phyloP scores from a whole-genome alignment of 257 asterid species.

The Solanum lignicaule region DNA sequence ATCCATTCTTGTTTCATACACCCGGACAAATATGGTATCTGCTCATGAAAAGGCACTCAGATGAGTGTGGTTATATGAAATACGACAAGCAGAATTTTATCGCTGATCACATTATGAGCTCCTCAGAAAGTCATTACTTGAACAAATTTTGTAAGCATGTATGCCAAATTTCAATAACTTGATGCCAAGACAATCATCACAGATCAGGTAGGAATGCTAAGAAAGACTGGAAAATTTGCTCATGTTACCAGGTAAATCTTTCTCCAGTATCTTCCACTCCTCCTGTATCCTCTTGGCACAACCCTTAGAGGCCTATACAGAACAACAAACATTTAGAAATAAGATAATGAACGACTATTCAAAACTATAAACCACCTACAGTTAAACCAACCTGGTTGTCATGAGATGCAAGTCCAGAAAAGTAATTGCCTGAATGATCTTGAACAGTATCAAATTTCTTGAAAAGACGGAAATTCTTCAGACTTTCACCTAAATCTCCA shows the following conservation, averaged over 20 bases:
- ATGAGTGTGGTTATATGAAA: not conserved
- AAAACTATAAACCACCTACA: not conserved
- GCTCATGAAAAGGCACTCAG: not conserved
- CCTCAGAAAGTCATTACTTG: not conserved
- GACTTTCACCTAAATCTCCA: not conserved
- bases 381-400: not conserved
- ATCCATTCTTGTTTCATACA: slow-evolving; percentile 27
- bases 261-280: slow-evolving; percentile 26
- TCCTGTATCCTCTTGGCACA: slow-evolving; percentile 15
- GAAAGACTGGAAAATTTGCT: not conserved
- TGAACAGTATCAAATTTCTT: slow-evolving; percentile 17
- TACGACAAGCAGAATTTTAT: not conserved
- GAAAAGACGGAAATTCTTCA: slow-evolving; percentile 3
- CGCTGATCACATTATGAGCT: not conserved
- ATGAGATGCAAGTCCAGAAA: not conserved
- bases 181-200: not conserved
- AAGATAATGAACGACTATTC: not conserved
- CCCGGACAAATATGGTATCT: slow-evolving; percentile 23
- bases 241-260: slow-evolving; percentile 19
- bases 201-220: not conserved
- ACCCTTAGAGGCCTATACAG: slow-evolving; percentile 8
- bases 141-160: not conserved
- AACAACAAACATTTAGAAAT: not conserved
- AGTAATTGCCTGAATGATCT: slow-evolving; percentile 13
- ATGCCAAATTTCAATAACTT: not conserved